Base-by-base conservation (phyloP, 257 asterid species). In the Solanum pinnatisectum region DNA sequence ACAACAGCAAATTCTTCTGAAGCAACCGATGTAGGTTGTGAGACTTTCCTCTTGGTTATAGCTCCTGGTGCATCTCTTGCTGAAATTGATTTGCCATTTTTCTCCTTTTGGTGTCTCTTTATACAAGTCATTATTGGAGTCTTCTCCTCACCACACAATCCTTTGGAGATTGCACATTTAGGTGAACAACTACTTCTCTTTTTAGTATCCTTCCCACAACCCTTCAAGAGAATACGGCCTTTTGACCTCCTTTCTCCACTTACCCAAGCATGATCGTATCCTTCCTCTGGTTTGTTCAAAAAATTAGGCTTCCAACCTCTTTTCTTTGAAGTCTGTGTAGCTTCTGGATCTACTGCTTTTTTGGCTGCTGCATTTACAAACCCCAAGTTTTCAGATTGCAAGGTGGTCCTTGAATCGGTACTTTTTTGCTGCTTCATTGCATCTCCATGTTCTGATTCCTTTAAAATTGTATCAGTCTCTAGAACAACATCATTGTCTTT, bases 231-330 rank as follows among this genome's bases (percentile, higher is more conserved):
- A 72, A 68, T 25, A 46, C 42, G 81, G 42, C 33, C 8, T 30
- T 68, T 85, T 16, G 82, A 40, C 44, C 79, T 85, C 39, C 87
- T 46, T 85, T 85, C 82, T 16, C 77, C 68, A 65, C 68, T 40
- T 42, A 85, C 7, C 87, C 87, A 85, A 27, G 81, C 79, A 65
- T 85, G 81, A 39, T 68, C 87, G 22, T 85, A 85, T 46, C 87
- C 88, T 74, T 87, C 88, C 85, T 87, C 88, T 78, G 89, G 89
- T 42, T 79, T 79, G 11, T 35, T 65, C 82, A 87, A 39, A 85
- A 72, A 85, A 56, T 77, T 84, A 27, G 90, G 88, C 40, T 59
- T 63, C 71, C 88, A 73, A 49, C 76, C 90, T 73, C 88, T 85
- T 76, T 46, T 85, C 82, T 25, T 83, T 68, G 83, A 44, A 73